A percentile compares a stretch with the other conserved stretches of the same genome.
Evolutionary conservation across 345 rosid species (phyloP).

Genomic region (Erodium maritimum): DNA sequence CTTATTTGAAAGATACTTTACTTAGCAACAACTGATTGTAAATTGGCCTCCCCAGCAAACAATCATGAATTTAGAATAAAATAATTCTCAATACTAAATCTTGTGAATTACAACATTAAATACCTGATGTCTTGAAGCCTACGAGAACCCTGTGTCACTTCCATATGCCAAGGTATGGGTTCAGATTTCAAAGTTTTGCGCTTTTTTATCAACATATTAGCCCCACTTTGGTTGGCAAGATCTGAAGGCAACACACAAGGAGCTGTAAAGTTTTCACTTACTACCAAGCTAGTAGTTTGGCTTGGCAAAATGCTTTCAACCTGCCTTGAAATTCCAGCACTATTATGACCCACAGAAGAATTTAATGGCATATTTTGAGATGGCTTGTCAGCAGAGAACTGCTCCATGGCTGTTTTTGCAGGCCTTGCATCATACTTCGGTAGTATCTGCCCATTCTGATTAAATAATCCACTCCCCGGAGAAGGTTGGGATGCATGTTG

Average conservation of each 20-base stretch:
- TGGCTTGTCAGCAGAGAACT: constrained; percentile 26
- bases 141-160: constrained; percentile 27
- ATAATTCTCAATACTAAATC: background rate
- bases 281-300: constrained; percentile 18
- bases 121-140: constrained; percentile 61
- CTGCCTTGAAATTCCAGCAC: constrained; percentile 23
- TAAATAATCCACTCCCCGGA: constrained; percentile 21
- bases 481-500: constrained; percentile 14
- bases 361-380: constrained; percentile 28
- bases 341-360: constrained; percentile 23
- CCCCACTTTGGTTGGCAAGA: constrained; percentile 22
- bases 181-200: constrained; percentile 49
- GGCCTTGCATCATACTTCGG: constrained; percentile 29
- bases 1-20: background rate
- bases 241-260: constrained; percentile 25
- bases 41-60: background rate
- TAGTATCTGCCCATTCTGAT: constrained; percentile 44
- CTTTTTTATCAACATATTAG: constrained; percentile 37
- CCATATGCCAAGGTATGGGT: constrained; percentile 58
- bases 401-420: constrained; percentile 29
- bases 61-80: no score
- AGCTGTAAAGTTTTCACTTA: constrained; percentile 26
- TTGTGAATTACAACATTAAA: constrained; percentile 6
- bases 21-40: background rate
- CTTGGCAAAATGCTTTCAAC: constrained; percentile 18